A percentile compares a stretch with the other conserved stretches of the same genome.
These are phyloP conservation scores for Zymoseptoria brevis DNA, from an alignment of 2,329 filamentous ascomycete species.

Conservation along the genomic window DNA sequence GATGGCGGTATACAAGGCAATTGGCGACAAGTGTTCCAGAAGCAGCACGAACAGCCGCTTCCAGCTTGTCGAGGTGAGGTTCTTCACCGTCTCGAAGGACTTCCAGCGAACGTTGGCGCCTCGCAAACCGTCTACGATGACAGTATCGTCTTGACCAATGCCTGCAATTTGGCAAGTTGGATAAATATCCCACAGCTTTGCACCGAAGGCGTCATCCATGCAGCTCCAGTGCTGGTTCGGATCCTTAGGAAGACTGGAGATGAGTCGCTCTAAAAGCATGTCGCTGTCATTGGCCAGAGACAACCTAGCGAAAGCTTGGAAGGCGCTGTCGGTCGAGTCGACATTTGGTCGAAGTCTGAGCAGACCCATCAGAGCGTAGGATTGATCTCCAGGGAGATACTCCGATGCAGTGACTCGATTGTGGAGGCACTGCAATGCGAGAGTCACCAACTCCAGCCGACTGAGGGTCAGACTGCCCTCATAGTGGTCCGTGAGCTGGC, in stretches of 20 bases:
- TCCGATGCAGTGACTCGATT: slow-evolving; percentile 29
- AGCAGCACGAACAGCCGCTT: slow-evolving; percentile 2
- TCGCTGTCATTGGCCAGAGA: slow-evolving; percentile 42
- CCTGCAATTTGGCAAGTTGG: slow-evolving; percentile 37
- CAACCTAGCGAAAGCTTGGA: slow-evolving; percentile 43
- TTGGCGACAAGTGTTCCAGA: slow-evolving; percentile 1
- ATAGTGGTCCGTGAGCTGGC: slow-evolving; percentile 41
- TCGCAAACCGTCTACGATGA: slow-evolving; percentile 37
- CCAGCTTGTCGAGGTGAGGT: background rate
- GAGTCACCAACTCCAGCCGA: slow-evolving; percentile 36
- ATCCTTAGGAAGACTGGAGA: slow-evolving; percentile 35
- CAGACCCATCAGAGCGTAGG: slow-evolving; percentile 43
- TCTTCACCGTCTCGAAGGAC: slow-evolving; percentile 30
- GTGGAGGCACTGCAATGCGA: slow-evolving; percentile 36
- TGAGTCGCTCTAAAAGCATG: slow-evolving; percentile 38
- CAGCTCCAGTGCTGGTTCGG: slow-evolving; percentile 34
- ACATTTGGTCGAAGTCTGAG: slow-evolving; percentile 35
- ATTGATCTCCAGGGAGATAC: slow-evolving; percentile 35
- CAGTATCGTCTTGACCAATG: slow-evolving; percentile 35
- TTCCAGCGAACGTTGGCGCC: slow-evolving; percentile 41
- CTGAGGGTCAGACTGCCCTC: slow-evolving; percentile 36
- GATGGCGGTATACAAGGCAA: slow-evolving; percentile 11
- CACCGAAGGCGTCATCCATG: slow-evolving; percentile 35
- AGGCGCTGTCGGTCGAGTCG: slow-evolving; percentile 34
- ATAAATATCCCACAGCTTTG: slow-evolving; percentile 40